Percentiles rank a stretch among this genome's conserved stretches.
phyloP scores from a whole-genome alignment of 2,329 filamentous ascomycete species.

The Thielaviopsis ethacetica region DNA sequence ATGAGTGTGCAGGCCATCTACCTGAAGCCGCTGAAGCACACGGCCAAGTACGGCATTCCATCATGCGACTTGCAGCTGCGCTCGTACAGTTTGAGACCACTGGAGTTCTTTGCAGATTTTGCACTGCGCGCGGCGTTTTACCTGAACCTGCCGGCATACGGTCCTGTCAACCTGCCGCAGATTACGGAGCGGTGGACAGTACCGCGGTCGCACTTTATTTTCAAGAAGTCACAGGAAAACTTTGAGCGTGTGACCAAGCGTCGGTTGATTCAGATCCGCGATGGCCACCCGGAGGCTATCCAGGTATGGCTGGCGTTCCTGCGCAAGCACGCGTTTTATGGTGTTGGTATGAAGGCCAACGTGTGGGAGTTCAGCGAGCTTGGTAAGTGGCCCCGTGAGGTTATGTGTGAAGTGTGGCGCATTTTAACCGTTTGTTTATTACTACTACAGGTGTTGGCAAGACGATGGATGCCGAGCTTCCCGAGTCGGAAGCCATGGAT shows the following conservation, averaged over 20 bases:
- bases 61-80: conserved; percentile 84
- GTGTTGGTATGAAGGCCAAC: conserved; percentile 98
- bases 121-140: conserved; percentile 90
- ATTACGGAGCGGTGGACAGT: conserved; percentile 92
- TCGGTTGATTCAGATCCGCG: conserved; percentile 78
- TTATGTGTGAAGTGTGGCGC: background rate
- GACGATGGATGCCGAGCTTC: conserved; percentile 10
- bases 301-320: conserved; percentile 87
- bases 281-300: conserved; percentile 76
- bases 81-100: conserved; percentile 75
- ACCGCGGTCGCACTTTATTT: conserved; percentile 73
- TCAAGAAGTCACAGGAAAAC: conserved; percentile 96
- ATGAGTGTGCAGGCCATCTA: conserved; percentile 61
- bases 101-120: conserved; percentile 92
- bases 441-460: conserved; percentile 8
- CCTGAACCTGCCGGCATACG: conserved; percentile 68
- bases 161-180: conserved; percentile 70
- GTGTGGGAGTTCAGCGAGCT: conserved; percentile 73
- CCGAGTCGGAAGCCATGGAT: conserved; percentile 7
- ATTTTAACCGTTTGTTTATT: background rate
- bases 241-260: conserved; percentile 83
- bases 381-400: conserved; percentile 22
- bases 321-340: conserved; percentile 81
- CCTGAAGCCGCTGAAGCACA: conserved; percentile 64
- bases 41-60: conserved; percentile 59